A percentile compares a stretch with the other conserved stretches of the same genome.
These are phyloP conservation scores for Capsicum baccatum DNA, from an alignment of 257 asterid genomes.

Conservation along the genomic window DNA sequence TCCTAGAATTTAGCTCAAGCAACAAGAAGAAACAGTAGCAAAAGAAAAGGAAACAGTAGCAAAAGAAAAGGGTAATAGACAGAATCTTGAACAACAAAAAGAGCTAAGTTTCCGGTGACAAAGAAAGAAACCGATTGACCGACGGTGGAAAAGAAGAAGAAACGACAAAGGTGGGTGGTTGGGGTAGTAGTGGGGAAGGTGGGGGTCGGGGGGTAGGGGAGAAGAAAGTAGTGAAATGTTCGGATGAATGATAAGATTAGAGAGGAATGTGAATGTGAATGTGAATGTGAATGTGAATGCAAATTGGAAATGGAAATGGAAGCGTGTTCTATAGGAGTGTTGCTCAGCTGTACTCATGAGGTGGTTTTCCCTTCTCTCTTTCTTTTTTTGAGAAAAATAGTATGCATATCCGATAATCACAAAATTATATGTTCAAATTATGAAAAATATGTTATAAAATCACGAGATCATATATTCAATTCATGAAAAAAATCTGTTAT, in stretches of 20 bases:
- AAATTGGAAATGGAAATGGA: slow-evolving; percentile 28
- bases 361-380: slow-evolving; percentile 22
- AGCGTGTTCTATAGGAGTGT: slow-evolving; percentile 25
- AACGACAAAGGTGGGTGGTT: neutral
- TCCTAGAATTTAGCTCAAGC: neutral
- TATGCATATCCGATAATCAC: too few species aligned
- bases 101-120: neutral
- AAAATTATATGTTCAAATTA: too few species aligned
- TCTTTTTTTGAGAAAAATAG: too few species aligned
- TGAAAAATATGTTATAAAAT: too few species aligned
- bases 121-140: neutral
- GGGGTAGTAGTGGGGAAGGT: slow-evolving; percentile 7
- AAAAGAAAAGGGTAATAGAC: too few species aligned
- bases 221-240: slow-evolving; percentile 51
- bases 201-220: slow-evolving; percentile 37
- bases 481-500: too few species aligned
- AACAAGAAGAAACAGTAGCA: neutral
- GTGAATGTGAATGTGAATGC: slow-evolving; percentile 42
- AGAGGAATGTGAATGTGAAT: slow-evolving; percentile 51
- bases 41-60: neutral
- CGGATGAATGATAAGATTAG: slow-evolving; percentile 39
- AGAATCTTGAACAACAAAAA: neutral
- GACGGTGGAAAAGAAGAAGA: neutral
- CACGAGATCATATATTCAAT: too few species aligned
- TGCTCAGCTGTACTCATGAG: slow-evolving; percentile 32